Percentiles rank a stretch among this genome's conserved stretches.
phyloP scores from a whole-genome alignment of 257 asterid genomes.

The Euphrasia confusa region DNA sequence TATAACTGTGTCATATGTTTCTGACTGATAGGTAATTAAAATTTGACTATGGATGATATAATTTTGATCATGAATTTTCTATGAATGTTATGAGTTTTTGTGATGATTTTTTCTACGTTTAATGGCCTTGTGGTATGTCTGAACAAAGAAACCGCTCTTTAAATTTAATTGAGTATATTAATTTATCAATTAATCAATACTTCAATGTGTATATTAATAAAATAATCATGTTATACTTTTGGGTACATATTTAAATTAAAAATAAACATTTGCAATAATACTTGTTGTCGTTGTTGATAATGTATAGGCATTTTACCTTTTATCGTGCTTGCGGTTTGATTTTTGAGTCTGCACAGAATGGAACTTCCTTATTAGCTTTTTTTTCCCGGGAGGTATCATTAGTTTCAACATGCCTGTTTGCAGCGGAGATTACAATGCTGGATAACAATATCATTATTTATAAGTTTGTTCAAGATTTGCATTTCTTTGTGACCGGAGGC shows the following conservation, averaged over 20 bases:
- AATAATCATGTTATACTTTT: too few relatives aligned
- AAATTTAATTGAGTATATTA: too few relatives aligned
- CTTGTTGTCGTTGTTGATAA: too few relatives aligned
- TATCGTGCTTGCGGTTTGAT: too few relatives aligned
- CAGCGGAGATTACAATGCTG: slow-evolving; percentile 79
- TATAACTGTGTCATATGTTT: neutral
- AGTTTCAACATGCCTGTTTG: slow-evolving; percentile 16
- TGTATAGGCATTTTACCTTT: too few relatives aligned
- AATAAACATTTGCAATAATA: too few relatives aligned
- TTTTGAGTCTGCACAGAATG: too few relatives aligned
- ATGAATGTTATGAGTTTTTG: neutral
- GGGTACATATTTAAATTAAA: too few relatives aligned
- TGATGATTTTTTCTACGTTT: neutral
- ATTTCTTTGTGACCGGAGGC: slow-evolving; percentile 78
- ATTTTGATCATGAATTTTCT: neutral
- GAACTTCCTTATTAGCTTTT: slow-evolving; percentile 1
- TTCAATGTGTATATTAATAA: too few relatives aligned
- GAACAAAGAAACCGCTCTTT: neutral
- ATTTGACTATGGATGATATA: neutral
- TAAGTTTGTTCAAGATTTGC: slow-evolving; percentile 76
- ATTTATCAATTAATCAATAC: too few relatives aligned
- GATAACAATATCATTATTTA: slow-evolving; percentile 61
- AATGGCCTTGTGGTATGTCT: too few relatives aligned
- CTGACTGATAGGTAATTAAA: neutral
- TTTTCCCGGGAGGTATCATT: neutral